These are phyloP conservation scores for Fusarium sp. DNA, from an alignment of 2,329 filamentous ascomycete species.

Conservation along the genomic window DNA sequence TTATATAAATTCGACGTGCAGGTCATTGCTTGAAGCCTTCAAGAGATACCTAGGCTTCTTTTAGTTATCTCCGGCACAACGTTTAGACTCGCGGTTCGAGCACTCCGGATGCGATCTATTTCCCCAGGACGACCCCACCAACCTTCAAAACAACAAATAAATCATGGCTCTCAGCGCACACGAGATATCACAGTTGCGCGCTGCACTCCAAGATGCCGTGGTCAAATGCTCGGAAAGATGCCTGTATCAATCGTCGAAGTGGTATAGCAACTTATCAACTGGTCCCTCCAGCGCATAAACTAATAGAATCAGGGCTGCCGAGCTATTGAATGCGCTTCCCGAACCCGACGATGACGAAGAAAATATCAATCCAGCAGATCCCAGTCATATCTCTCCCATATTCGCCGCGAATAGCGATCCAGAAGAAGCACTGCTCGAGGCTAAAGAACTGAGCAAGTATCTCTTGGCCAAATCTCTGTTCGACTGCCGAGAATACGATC, in stretches of 20 bases:
- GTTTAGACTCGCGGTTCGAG: background rate
- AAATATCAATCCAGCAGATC: constrained; percentile 45
- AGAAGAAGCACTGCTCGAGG: constrained; percentile 79
- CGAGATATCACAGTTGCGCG: constrained; percentile 73
- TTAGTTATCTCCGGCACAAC: background rate
- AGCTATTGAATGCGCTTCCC: constrained; percentile 87
- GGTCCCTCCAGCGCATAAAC: background rate
- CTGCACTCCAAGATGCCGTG: constrained; percentile 83
- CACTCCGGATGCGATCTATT: background rate
- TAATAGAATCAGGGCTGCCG: constrained; percentile 79
- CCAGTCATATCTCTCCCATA: constrained; percentile 59
- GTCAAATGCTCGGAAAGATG: constrained; percentile 94
- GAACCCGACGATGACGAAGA: constrained; percentile 68
- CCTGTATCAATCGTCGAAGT: constrained; percentile 96
- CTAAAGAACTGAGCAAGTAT: constrained; percentile 83
- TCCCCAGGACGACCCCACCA: constrained; percentile 11
- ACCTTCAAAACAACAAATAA: constrained; percentile 33
- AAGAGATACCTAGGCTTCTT: background rate
- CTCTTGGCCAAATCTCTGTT: constrained; percentile 94
- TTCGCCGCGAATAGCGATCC: constrained; percentile 72
- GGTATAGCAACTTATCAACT: constrained; percentile 63
- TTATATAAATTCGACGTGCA: background rate
- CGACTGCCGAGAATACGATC: constrained; percentile 93
- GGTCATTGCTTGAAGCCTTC: background rate
- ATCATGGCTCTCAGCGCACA: constrained; percentile 66